phyloP scores from a whole-genome alignment of 352 stramenopile species.

The Phytophthora pini region DNA sequence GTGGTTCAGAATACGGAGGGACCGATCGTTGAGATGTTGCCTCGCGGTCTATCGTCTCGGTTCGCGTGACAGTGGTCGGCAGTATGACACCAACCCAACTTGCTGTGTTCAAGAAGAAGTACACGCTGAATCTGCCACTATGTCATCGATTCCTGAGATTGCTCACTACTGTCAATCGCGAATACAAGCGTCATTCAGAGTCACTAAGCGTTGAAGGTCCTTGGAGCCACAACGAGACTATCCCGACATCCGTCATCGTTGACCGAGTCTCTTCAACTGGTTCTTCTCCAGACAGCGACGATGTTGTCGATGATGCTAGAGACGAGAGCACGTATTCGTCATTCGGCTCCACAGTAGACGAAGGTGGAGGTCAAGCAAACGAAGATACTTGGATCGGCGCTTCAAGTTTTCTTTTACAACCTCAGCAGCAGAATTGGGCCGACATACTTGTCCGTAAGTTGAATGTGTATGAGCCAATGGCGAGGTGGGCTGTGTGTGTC shows the following conservation, averaged over 20 bases:
- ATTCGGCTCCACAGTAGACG: no score
- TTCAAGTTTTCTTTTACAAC: no score
- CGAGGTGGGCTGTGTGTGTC: conserved; percentile 11
- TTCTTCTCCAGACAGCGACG: no score
- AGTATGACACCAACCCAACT: not conserved
- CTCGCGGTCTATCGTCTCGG: not conserved
- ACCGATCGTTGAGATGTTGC: conserved; percentile 9
- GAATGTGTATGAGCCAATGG: not conserved
- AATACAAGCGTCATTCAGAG: not conserved
- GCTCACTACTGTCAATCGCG: not conserved
- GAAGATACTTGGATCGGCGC: no score
- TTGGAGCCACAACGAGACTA: no score
- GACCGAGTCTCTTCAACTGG: no score
- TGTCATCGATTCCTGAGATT: not conserved
- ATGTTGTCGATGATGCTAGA: no score
- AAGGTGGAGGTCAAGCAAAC: no score
- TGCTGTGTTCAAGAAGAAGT: conserved; percentile 5
- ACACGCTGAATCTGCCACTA: not conserved
- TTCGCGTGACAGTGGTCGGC: conserved; percentile 9
- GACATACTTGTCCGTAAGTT: conserved; percentile 8
- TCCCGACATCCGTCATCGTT: no score
- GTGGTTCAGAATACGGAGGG: conserved; percentile 15
- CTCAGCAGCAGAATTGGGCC: no score
- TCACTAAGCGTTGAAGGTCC: no score
- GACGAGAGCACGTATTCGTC: no score